These are phyloP conservation scores for baker's yeast (Saccharomyces cerevisiae) DNA, from an alignment of 805 yeast species.

Conservation along the genomic window DNA sequence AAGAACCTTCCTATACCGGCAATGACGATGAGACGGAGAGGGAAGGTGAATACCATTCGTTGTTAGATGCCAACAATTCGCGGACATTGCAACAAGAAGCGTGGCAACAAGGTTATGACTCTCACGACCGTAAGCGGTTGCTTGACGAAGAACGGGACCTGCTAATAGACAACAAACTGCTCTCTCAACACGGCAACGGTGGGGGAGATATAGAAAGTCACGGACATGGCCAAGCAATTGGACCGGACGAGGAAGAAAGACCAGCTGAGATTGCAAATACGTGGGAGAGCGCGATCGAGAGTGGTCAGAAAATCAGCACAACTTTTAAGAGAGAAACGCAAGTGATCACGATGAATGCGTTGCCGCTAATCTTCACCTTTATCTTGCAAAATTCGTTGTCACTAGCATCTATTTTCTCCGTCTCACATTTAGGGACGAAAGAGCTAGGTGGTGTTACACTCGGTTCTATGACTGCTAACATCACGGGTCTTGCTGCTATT, in stretches of 20 bases:
- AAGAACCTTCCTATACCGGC: neutral
- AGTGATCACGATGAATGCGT: constrained; percentile 37
- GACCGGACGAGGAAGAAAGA: constrained; percentile 7
- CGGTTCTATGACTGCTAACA: constrained; percentile 71
- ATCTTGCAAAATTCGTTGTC: constrained; percentile 64
- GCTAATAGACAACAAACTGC: constrained; percentile 26
- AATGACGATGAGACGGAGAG: constrained; percentile 1
- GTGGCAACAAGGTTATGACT: neutral
- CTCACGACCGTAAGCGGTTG: constrained; percentile 8
- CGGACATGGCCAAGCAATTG: neutral
- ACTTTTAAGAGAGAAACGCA: constrained; percentile 38
- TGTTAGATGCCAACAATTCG: constrained; percentile 17
- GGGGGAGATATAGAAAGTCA: constrained; percentile 10
- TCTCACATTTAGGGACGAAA: constrained; percentile 61
- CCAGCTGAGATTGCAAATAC: constrained; percentile 17
- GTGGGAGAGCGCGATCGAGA: constrained; percentile 28
- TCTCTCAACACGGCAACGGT: constrained; percentile 3
- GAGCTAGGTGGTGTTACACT: constrained; percentile 71
- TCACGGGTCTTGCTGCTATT: constrained; percentile 64
- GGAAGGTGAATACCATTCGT: constrained; percentile 5
- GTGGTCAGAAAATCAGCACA: constrained; percentile 23
- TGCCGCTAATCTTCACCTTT: constrained; percentile 61
- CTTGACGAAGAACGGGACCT: constrained; percentile 29
- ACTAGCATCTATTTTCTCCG: constrained; percentile 70
- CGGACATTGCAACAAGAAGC: constrained; percentile 17